Evolutionary conservation across 2,329 filamentous ascomycete species (phyloP), one percentile per base, ranked within the genome.

Genomic region (Arthrobotrys musiformis): DNA sequence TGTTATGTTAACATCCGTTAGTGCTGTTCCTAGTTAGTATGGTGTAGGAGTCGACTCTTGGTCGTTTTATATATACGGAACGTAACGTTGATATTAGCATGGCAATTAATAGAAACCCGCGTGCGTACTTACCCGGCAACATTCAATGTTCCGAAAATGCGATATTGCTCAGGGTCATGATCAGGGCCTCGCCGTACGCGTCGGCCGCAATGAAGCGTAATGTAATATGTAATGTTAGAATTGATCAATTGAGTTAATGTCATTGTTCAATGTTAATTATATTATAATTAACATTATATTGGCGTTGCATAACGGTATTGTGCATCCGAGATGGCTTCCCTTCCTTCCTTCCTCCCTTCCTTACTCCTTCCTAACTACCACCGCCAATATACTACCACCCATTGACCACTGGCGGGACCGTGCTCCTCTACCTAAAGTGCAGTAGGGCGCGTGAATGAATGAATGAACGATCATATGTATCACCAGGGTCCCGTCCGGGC

Each of bases 101-200:
- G 26, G 7, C 11, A 28, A 52, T 30, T 52, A 52, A 52, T 30
- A 52, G 22, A 52, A 52, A n/a, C n/a, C n/a, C n/a, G n/a, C n/a
- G n/a, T n/a, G n/a, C 48, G n/a, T n/a, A 52, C 48, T 2, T n/a
- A 13, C 6, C 17, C 7, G 40, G n/a, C 19, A 58, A 58, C 54
- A 58, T 56, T 35, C n/a, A 35, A 35, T 8, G 50, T 56, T 56
- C 50, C 54, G 54, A 26, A 40, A 58, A 58, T 58, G 54, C 54
- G 54, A 58, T 58, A 58, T 58, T 56, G 28, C 50, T 33, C 50
- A 56, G 50, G 50, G 37, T n/a, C 17, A 42, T 13, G 50, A 56
- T n/a, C 17, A 42, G 37, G 37, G 13, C 15, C 37, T n/a, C 4
- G 4, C n/a, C 11, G 40, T n/a, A n/a, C n/a, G n/a, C n/a, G n/a